Conservation (phyloP, 164 flowering plant species). For the Hamamelis virginiana region DNA sequence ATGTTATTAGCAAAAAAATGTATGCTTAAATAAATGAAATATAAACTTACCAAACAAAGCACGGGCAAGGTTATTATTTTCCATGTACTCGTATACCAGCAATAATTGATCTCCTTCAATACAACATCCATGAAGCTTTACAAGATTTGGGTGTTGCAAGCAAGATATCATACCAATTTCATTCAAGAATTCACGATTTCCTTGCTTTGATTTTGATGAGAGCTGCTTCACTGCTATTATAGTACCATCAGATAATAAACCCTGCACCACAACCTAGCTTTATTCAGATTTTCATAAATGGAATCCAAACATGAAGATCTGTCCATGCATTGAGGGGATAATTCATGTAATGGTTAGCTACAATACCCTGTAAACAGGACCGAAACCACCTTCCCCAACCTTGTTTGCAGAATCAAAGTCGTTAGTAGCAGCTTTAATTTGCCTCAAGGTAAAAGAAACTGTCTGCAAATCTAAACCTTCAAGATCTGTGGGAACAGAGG, state of each 20-base stretch:
- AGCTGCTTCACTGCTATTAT: conserved; percentile 66
- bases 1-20: background rate
- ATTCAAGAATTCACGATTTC: conserved; percentile 65
- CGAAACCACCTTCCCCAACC: conserved; percentile 78
- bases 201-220: conserved; percentile 61
- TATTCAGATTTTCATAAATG: conserved; percentile 1
- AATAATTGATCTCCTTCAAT: conserved; percentile 49
- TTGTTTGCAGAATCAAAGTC: conserved; percentile 55
- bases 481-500: conserved; percentile 22
- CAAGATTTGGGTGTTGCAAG: conserved; percentile 62
- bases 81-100: conserved; percentile 60
- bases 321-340: background rate
- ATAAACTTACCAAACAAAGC: conserved; percentile 47
- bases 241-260: conserved; percentile 46
- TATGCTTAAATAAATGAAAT: background rate
- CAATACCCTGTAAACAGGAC: conserved; percentile 63
- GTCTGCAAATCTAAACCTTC: conserved; percentile 35
- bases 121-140: conserved; percentile 56
- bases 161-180: conserved; percentile 69
- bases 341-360: conserved; percentile 9
- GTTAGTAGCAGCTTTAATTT: conserved; percentile 54
- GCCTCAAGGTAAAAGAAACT: conserved; percentile 49
- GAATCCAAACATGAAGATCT: background rate
- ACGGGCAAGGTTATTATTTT: conserved; percentile 56
- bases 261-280: conserved; percentile 28